Evolutionary conservation across 192 early-diverging fungal species (phyloP), one percentile per base, ranked within the genome.

Genomic region (Backusella mclennaniae): DNA sequence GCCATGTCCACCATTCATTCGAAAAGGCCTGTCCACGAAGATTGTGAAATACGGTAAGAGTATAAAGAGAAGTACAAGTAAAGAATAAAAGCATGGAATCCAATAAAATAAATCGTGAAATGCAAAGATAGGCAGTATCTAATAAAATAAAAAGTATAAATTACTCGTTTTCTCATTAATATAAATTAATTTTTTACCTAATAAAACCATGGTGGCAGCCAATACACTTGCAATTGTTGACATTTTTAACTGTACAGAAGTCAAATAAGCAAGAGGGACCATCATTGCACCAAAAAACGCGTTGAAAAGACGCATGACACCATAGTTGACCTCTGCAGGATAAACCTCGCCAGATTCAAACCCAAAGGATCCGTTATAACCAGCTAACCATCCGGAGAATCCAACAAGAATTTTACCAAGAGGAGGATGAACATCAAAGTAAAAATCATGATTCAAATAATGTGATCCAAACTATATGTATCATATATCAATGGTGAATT

Each of bases 341-440:
- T 96, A 98, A 31, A 73, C 69, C 0, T 84, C 79, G 12, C 93
- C 93, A 12, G 95, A 95, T 29, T 92, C 90, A 77, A 98, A 99
- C 4, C 85, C 85, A 75, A 97, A 98, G 3, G 85, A 82, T 6
- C 96, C 97, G 82, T 98, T 89, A 79, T 93, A 98, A 0, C 96
- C 93, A n/a, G 90, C 93, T 31, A 99, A 71, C 4, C 91, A 76
- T 59, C 95, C 98, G 6, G 96, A 89, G 36, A 97, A 81, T 3
- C 92, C 97, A 21, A 97, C 90, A 23, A 99, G 86, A 88, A 98
- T 98, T 87, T 99, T 99, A 66, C 97, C 97, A 74, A 98, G 86
- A 14, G 98, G 97, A 29, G 98, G 98, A 83, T 99, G 98, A 2
- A 99, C 97, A 84, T 99, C 98, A 78, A 95, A 95, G 80, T 97